Base-by-base conservation (phyloP, 2,329 filamentous ascomycete genomes). In the Verticillium klebahnii region DNA sequence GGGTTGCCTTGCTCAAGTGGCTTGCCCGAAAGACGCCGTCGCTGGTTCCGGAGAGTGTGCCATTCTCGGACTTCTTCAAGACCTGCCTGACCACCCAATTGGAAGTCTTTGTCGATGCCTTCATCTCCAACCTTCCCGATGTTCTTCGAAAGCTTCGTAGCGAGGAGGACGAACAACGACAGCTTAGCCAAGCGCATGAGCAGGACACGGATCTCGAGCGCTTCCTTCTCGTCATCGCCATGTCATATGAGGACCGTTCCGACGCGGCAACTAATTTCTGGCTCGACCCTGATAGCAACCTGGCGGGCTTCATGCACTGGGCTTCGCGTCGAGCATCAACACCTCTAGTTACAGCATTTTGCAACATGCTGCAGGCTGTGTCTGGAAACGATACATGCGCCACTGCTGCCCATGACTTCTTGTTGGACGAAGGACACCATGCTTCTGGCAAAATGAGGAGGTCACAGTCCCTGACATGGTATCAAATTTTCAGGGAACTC, bases 281-380 rank as follows among this genome's bases (percentile, higher is more conserved):
- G 95, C 85, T 85, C 36, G 93, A 97, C 71, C 88, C 90, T 2
- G 95, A 99, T 69, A 93, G 93, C 71, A 97, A 97, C 68, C 80
- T 99, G 36, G 91, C 93, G 65, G 95, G 95, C 0, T 99, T 99
- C 72, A 83, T 99, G 72, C 91, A 96, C 66, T 99, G 95, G 95
- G 91, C 93, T n/a, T 97, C 95, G 3, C 89, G 92, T 68, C 85
- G 95, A 69, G 93, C 96, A 64, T 97, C 96, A 0, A 97, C 96
- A 0, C 95, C 95, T n/a, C 84, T 97, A 29, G 93, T 96, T 63
- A 95, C 92, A 64, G 93, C 94, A 14, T 99, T 98, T 69, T 99
- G 95, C 74, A 94, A 98, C 72, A 94, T 99, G 88, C 81, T 99
- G 17, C 91, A 93, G 70, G 90, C 93, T 1, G 89, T 99, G 57